A percentile compares a stretch with the other conserved stretches of the same genome.
Conservation (phyloP, 2,329 filamentous ascomycete species). For the Mariannaea elegans region DNA sequence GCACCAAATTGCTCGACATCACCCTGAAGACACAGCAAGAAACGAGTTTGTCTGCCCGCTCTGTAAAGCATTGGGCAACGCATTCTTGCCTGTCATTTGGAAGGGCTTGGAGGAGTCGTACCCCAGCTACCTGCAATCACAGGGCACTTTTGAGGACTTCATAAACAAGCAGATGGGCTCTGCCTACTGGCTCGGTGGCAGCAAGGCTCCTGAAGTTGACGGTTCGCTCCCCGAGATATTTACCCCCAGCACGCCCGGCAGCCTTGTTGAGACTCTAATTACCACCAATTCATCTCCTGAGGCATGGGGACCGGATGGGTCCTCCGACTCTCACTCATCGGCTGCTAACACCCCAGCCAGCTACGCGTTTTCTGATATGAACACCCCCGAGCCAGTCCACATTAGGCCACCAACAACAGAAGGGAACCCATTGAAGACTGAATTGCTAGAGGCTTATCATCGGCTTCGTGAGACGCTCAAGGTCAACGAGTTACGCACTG, state of each 20-base stretch:
- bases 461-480: constrained; percentile 67
- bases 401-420: constrained; percentile 25
- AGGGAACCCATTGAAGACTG: constrained; percentile 51
- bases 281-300: constrained; percentile 48
- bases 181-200: constrained; percentile 52
- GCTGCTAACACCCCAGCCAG: constrained; percentile 52
- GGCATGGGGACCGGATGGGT: constrained; percentile 54
- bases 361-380: constrained; percentile 51
- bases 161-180: constrained; percentile 66
- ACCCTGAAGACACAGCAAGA: constrained; percentile 80
- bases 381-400: constrained; percentile 36
- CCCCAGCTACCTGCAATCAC: constrained; percentile 73
- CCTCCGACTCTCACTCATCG: constrained; percentile 41
- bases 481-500: constrained; percentile 61
- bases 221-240: constrained; percentile 42
- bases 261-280: constrained; percentile 49
- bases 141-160: constrained; percentile 73
- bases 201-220: constrained; percentile 48
- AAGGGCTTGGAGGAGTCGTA: constrained; percentile 88
- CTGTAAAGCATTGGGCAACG: constrained; percentile 95
- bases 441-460: constrained; percentile 69
- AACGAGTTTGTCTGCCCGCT: constrained; percentile 97
- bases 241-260: constrained; percentile 51
- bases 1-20: constrained; percentile 93
- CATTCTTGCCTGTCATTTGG: constrained; percentile 95